Conservation (phyloP, 257 asterid genomes). For the Nicotiana attenuata region DNA sequence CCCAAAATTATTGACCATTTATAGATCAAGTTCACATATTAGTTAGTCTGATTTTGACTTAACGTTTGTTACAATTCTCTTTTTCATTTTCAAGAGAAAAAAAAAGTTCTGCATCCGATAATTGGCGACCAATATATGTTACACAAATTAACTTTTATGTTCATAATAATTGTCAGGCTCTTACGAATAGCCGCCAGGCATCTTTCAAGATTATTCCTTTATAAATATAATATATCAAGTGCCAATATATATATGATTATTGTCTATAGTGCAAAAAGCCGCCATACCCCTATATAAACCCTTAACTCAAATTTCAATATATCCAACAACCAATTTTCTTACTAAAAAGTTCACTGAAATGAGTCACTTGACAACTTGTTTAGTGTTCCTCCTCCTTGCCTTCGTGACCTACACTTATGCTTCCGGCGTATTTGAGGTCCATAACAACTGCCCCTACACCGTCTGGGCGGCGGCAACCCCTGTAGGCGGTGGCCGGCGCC, state of each 20-base stretch:
- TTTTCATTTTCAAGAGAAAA: too few species aligned
- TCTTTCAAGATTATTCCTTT: background rate
- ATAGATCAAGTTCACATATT: background rate
- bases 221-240: background rate
- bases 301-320: background rate
- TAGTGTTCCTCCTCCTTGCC: constrained; percentile 2
- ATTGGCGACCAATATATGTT: too few species aligned
- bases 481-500: constrained; percentile 16
- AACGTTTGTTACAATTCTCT: too few species aligned
- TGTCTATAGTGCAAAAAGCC: background rate
- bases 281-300: background rate
- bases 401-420: constrained; percentile 10
- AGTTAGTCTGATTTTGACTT: too few species aligned
- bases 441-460: constrained; percentile 24
- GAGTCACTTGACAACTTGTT: background rate
- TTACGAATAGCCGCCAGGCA: background rate
- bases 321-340: background rate
- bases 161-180: background rate
- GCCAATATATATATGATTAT: background rate
- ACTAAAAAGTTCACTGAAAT: background rate
- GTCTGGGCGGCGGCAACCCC: constrained; percentile 35
- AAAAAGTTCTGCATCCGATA: too few species aligned
- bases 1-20: too few species aligned
- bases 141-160: too few species aligned
- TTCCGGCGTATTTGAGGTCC: constrained; percentile 19